Conservation (phyloP, 2,329 filamentous ascomycete species). For the Furcasterigmium furcatum region DNA sequence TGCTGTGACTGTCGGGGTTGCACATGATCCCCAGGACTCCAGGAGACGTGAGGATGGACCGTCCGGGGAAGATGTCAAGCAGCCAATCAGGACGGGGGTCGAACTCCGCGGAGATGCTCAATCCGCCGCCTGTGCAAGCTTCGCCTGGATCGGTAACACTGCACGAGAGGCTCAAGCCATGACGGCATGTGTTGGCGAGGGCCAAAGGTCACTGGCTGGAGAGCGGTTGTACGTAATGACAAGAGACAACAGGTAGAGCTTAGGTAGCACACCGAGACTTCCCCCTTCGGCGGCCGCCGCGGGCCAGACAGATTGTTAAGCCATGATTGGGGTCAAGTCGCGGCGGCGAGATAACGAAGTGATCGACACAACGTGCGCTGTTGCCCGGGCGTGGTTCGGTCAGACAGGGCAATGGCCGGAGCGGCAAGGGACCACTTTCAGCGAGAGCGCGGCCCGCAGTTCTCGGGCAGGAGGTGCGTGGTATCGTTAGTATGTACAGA, state of each 20-base stretch:
- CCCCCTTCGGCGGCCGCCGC: neutral
- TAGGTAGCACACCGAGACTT: neutral
- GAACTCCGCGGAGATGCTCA: conserved; percentile 2
- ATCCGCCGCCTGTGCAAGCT: neutral
- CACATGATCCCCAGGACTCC: neutral
- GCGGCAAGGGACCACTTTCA: too few relatives aligned
- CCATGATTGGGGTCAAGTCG: neutral
- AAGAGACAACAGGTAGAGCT: neutral
- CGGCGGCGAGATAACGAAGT: neutral
- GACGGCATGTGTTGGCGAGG: conserved; percentile 1
- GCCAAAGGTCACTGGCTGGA: neutral
- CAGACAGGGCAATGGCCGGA: neutral
- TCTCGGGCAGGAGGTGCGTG: too few relatives aligned
- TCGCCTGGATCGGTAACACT: neutral
- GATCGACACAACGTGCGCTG: neutral
- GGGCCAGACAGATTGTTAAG: neutral
- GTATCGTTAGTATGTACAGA: too few relatives aligned
- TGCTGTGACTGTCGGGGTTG: neutral
- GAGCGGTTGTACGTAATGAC: conserved; percentile 2
- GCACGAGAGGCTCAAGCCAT: conserved; percentile 1
- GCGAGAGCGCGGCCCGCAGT: too few relatives aligned
- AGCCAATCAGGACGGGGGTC: neutral
- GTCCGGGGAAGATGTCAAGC: neutral
- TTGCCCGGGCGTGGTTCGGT: neutral
- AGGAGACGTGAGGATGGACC: neutral